Percentiles rank a stretch among this genome's conserved stretches.
These are phyloP conservation scores for Yamadazyma sp. DNA, from an alignment of 805 yeast species.

Conservation along the genomic window DNA sequence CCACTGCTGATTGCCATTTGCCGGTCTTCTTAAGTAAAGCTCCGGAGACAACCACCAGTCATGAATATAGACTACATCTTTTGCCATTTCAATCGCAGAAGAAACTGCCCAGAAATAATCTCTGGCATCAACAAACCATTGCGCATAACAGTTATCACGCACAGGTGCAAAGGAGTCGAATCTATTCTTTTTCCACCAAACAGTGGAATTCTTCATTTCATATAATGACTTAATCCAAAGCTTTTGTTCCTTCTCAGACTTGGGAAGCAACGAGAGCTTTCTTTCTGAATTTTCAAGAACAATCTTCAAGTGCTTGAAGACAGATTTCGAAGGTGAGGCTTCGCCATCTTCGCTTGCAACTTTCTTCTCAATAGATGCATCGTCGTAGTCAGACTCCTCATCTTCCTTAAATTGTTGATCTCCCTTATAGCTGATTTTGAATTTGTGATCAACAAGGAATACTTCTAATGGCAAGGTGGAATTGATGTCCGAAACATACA, in stretches of 20 bases:
- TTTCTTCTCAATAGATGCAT: slow-evolving; percentile 27
- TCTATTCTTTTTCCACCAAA: slow-evolving; percentile 72
- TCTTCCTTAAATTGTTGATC: slow-evolving; percentile 28
- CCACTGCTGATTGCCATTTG: slow-evolving; percentile 92
- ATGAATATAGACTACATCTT: slow-evolving; percentile 88
- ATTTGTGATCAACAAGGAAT: slow-evolving; percentile 79
- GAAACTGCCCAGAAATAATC: slow-evolving; percentile 97
- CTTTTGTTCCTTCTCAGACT: slow-evolving; percentile 60
- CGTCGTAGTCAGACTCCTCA: slow-evolving; percentile 48
- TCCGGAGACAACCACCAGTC: slow-evolving; percentile 99
- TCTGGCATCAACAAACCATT: slow-evolving; percentile 95
- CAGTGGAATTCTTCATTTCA: slow-evolving; percentile 62
- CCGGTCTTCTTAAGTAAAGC: slow-evolving; percentile 87
- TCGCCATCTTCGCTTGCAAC: slow-evolving; percentile 23
- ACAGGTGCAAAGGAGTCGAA: slow-evolving; percentile 94
- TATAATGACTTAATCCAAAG: slow-evolving; percentile 76
- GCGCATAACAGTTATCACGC: slow-evolving; percentile 80
- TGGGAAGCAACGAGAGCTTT: slow-evolving; percentile 68
- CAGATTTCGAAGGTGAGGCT: slow-evolving; percentile 35
- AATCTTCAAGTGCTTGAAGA: slow-evolving; percentile 52
- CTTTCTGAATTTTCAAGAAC: slow-evolving; percentile 75
- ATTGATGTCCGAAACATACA: slow-evolving; percentile 81
- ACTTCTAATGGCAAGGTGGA: slow-evolving; percentile 91
- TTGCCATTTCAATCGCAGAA: slow-evolving; percentile 88
- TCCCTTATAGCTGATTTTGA: slow-evolving; percentile 55